A percentile compares a stretch with the other conserved stretches of the same genome.
Evolutionary conservation across 208 protist species (phyloP).

Genomic region (Trypanosoma mega): DNA sequence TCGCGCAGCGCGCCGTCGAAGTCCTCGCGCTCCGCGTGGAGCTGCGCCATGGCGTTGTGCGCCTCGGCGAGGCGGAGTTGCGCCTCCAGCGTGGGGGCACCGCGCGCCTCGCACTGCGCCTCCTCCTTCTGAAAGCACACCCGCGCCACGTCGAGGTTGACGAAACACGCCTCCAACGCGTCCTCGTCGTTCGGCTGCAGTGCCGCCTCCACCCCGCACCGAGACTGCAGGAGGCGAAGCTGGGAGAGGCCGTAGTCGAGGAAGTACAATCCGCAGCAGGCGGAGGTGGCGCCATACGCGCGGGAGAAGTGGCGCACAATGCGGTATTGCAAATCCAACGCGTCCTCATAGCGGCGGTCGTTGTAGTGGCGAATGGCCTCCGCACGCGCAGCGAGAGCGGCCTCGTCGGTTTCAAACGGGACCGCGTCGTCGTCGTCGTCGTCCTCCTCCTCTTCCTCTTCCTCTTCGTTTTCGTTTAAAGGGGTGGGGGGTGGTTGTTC

Average conservation of each 20-base stretch:
- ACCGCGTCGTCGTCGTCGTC: constrained; percentile 42
- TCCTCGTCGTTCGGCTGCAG: constrained; percentile 74
- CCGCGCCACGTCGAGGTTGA: constrained; percentile 83
- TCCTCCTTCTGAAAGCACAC: constrained; percentile 79
- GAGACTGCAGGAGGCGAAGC: constrained; percentile 66
- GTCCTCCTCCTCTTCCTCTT: constrained; percentile 28
- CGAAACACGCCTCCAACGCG: constrained; percentile 78
- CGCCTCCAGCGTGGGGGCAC: constrained; percentile 40
- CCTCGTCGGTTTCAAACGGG: constrained; percentile 62
- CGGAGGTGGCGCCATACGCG: constrained; percentile 62
- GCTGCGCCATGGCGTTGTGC: constrained; percentile 82
- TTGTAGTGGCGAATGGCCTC: constrained; percentile 67
- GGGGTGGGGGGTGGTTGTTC: no score
- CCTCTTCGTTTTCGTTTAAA: constrained; percentile 19
- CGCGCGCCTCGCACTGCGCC: constrained; percentile 30
- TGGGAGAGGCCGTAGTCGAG: constrained; percentile 90
- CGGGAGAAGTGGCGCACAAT: constrained; percentile 78
- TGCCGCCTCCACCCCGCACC: constrained; percentile 60
- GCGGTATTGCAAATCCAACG: constrained; percentile 72
- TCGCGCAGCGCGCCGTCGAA: constrained; percentile 72
- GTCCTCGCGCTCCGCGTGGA: constrained; percentile 78
- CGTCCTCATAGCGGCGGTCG: constrained; percentile 56
- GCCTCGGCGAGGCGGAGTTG: constrained; percentile 71
- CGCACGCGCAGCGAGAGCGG: constrained; percentile 44
- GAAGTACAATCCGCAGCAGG: constrained; percentile 70